Percentiles rank a stretch among this genome's conserved stretches.
phyloP scores from a whole-genome alignment of 331 rosid species.

The Saraca asoca region DNA sequence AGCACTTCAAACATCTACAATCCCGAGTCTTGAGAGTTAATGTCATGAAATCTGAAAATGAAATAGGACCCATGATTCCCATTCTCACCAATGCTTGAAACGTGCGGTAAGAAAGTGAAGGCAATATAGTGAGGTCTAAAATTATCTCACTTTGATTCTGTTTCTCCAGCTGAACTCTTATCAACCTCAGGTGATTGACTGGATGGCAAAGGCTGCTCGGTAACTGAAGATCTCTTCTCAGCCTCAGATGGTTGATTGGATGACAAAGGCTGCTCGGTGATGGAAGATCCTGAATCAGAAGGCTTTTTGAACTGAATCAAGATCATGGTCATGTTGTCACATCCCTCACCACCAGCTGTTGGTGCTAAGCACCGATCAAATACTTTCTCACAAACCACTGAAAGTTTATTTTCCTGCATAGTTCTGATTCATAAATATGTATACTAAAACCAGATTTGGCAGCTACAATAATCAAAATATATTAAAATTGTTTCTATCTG shows the following conservation, averaged over 20 bases:
- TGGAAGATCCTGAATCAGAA: constrained; percentile 38
- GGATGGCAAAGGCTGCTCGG: constrained; percentile 47
- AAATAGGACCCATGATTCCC: constrained; percentile 32
- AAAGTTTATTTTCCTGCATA: constrained; percentile 80
- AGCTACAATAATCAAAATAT: constrained; percentile 16
- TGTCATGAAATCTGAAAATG: constrained; percentile 33
- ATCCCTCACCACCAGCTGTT: constrained; percentile 85
- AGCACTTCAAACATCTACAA: constrained; percentile 47
- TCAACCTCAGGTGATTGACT: constrained; percentile 39
- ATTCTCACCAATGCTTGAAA: constrained; percentile 31
- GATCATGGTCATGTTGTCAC: constrained; percentile 98
- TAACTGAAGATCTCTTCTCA: constrained; percentile 43
- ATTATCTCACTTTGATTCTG: constrained; percentile 28
- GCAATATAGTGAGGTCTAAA: constrained; percentile 20
- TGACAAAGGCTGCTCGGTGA: constrained; percentile 42
- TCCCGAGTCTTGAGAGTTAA: constrained; percentile 34
- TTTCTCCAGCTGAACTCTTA: constrained; percentile 8
- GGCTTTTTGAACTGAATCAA: constrained; percentile 81
- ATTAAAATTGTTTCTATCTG: neutral
- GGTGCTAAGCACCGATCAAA: constrained; percentile 96
- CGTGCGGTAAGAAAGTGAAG: constrained; percentile 7
- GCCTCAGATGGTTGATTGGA: constrained; percentile 45
- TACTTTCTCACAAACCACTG: constrained; percentile 83
- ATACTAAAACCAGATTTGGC: constrained; percentile 12
- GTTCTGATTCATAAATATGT: constrained; percentile 12